Evolutionary conservation across 2,329 filamentous ascomycete species (phyloP), one percentile per base, ranked within the genome.

Genomic region (Hymenotorrendiella dingleyae): DNA sequence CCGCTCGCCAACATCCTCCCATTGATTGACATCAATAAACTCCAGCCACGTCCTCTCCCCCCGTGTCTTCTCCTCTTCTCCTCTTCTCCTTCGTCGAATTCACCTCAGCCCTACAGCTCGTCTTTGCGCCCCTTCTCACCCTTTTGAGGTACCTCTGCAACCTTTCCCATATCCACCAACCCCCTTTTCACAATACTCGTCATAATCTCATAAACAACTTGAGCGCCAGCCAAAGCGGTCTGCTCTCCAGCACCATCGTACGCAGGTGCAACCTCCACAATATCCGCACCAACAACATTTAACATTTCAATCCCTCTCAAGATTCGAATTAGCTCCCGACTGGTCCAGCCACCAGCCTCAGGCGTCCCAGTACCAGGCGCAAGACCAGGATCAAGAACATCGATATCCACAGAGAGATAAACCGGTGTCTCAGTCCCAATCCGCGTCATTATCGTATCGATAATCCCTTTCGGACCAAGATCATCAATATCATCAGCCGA

Each of bases 341-440:
- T 94, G 5, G 86, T 93, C 89, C 89, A 95, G 27, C 89, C 89
- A 44, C 90, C 89, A 0, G 88, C 84, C 68, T 94, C 89, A 0
- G 89, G 89, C 0, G 89, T 95, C 1, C 89, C 90, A 0, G 88
- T 94, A 2, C 84, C 86, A 0, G 87, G 86, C 2, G 79, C 79
- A 37, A 66, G 43, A 0, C 67, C 82, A 0, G 86, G 86, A 61
- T 91, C 85, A 35, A 91, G 69, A 0, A 90, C 84, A 62, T 91
- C 86, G 53, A 90, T 90, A 58, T 91, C 86, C 12, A 91, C 76
- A 26, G 78, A 84, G 8, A 94, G 68, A 59, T 94, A 94, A 1
- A 94, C 86, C 0, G 86, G 87, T 52, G 78, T 79, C 50, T 86
- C 78, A 0, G 76, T 80, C 1, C 86, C 87, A 4, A 94, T 79